Base-by-base conservation (phyloP, 139 green algal genomes). In the Chlamydomonas incerta region DNA sequence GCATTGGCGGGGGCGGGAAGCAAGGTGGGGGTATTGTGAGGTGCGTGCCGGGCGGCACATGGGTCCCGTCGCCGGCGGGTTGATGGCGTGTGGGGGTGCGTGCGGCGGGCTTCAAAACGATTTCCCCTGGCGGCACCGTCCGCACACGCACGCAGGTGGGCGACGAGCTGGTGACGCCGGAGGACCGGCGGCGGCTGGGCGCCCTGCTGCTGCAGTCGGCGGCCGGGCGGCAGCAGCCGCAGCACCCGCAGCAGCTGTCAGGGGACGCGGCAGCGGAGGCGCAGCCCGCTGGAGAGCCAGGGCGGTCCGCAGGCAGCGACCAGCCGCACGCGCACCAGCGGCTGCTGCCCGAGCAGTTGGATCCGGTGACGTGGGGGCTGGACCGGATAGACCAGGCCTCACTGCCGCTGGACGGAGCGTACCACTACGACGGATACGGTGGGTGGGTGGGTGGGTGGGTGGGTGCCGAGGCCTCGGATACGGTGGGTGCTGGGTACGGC, bases 381-480 rank as follows among this genome's bases (percentile, higher is more conserved):
- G 92, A 97, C 86, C 87, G 91, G 10, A 67, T 97, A 0, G 94
- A 96, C 62, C 93, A 97, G 81, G 47, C 72, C 0, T 24, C 1
- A 15, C 81, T 96, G 85, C 94, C 93, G 3, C 89, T 97, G 55
- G 92, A 97, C 63, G 47, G 79, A 10, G 74, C 80, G 31, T 97
- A 93, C 72, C 47, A 88, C 15, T 94, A 92, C 68, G 77, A 81
- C 20, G 76, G 57, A 75, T 77, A 69, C 9, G 90, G 90, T 93
- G 57, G 20, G 74, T 60, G 34, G 2, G 15, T 20, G 29, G 20
- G 6, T 74, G 68, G 10, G 24, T 70, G 21, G 29, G 11, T 41
- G 63, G 63, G 10, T 37, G 17, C n/a, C 29, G 11, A 71, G 20
- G 29, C 11, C 65, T 11, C 65, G 20, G 6, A 6, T 46, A 71